A percentile compares a stretch with the other conserved stretches of the same genome.
phyloP scores from a whole-genome alignment of 2,329 filamentous ascomycete species.

The Tympanopsis confertula region DNA sequence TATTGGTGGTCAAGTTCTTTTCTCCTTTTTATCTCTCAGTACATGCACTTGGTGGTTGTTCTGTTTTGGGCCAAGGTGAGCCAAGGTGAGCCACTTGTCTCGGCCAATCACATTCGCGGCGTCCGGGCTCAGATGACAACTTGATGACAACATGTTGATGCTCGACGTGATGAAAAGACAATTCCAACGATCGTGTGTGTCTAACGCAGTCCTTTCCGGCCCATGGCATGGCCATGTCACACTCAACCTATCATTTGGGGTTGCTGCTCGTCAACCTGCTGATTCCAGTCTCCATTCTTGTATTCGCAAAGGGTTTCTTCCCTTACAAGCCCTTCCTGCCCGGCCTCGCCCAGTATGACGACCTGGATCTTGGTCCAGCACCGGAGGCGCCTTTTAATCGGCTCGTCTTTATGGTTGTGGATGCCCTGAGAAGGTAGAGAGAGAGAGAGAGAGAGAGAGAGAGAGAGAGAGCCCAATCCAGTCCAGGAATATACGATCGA shows the following conservation, averaged over 20 bases:
- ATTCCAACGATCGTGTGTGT: too few species aligned
- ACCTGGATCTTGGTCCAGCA: constrained; percentile 38
- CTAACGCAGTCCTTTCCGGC: too few species aligned
- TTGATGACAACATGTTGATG: too few species aligned
- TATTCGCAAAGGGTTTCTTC: constrained; percentile 88
- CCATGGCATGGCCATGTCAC: too few species aligned
- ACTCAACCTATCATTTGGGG: constrained; percentile 10
- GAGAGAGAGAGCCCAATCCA: background rate
- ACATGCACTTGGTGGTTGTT: too few species aligned
- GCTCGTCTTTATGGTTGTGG: constrained; percentile 93
- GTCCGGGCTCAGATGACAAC: too few species aligned
- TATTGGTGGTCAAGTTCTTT: too few species aligned
- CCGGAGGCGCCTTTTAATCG: constrained; percentile 71
- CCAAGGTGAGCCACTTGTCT: too few species aligned
- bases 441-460: background rate
- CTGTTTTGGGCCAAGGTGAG: too few species aligned
- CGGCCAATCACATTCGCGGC: too few species aligned
- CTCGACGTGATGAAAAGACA: too few species aligned
- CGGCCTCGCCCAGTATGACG: constrained; percentile 62
- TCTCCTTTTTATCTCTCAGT: too few species aligned
- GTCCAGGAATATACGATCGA: constrained; percentile 4
- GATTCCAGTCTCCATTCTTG: constrained; percentile 60
- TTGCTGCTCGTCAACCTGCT: constrained; percentile 64
- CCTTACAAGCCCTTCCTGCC: constrained; percentile 91
- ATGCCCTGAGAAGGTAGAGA: constrained; percentile 73